Evolutionary conservation across 371 early-diverging fungal species (phyloP).

Genomic region (Circinella minor): DNA sequence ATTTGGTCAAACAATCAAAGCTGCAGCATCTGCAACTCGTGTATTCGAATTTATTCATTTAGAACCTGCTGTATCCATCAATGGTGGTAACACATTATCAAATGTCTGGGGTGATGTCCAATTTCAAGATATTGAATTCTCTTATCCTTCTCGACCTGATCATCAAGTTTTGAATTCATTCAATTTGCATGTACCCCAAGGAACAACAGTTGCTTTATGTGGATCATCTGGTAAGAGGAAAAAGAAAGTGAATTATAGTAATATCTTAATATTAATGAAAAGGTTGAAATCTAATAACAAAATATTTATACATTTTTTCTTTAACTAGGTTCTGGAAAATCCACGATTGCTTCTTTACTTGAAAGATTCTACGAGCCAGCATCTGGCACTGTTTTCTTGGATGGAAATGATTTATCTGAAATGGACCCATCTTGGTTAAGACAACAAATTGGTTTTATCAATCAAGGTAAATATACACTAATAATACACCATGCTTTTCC

Average conservation of each 20-base stretch:
- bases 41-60: constrained; percentile 73
- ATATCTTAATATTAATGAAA: background rate
- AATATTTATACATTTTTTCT: background rate
- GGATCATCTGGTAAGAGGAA: constrained; percentile 60
- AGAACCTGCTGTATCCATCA: constrained; percentile 49
- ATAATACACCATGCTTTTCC: background rate
- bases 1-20: constrained; percentile 80
- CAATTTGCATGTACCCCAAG: constrained; percentile 65
- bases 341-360: constrained; percentile 69
- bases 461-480: constrained; percentile 54
- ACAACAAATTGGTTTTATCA: constrained; percentile 70
- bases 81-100: constrained; percentile 46
- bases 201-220: constrained; percentile 68
- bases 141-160: constrained; percentile 70
- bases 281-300: no score
- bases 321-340: constrained; percentile 60
- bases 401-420: constrained; percentile 53
- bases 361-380: constrained; percentile 73
- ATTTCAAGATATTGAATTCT: constrained; percentile 70
- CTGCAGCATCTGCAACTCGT: constrained; percentile 64
- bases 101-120: constrained; percentile 56
- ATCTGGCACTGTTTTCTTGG: constrained; percentile 60
- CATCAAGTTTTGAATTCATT: constrained; percentile 64
- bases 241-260: constrained; percentile 5
- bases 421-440: constrained; percentile 67